These are phyloP conservation scores for Tephrocybe sp. DNA, from an alignment of 768 basidiomycete genomes.

Conservation along the genomic window DNA sequence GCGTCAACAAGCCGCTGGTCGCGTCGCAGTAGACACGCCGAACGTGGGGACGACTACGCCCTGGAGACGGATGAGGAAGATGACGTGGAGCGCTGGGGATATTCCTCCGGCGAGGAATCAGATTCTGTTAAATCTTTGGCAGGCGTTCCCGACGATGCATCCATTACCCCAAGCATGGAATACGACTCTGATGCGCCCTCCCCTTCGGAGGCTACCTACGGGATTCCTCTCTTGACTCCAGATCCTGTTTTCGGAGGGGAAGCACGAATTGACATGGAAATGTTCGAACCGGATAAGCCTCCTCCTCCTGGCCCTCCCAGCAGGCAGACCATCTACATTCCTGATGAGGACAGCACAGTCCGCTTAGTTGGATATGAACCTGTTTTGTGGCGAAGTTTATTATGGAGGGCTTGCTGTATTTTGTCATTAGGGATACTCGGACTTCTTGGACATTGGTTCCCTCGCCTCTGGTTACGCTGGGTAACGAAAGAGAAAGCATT, in stretches of 20 bases:
- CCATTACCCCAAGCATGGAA: slow-evolving; percentile 57
- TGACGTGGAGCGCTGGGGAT: slow-evolving; percentile 81
- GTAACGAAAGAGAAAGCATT: slow-evolving; percentile 84
- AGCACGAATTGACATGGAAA: slow-evolving; percentile 79
- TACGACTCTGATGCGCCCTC: slow-evolving; percentile 74
- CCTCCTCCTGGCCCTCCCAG: slow-evolving; percentile 82
- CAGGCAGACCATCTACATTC: slow-evolving; percentile 79
- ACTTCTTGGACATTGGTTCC: slow-evolving; percentile 92
- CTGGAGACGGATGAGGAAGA: slow-evolving; percentile 52
- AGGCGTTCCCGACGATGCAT: slow-evolving; percentile 37
- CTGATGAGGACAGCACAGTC: slow-evolving; percentile 87
- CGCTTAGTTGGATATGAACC: slow-evolving; percentile 86
- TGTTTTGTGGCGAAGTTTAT: slow-evolving; percentile 52
- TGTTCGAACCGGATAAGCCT: slow-evolving; percentile 57
- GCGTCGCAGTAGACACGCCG: slow-evolving; percentile 52
- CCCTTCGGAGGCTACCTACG: slow-evolving; percentile 41
- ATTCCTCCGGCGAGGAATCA: slow-evolving; percentile 78
- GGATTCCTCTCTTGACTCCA: slow-evolving; percentile 63
- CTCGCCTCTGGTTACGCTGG: slow-evolving; percentile 86
- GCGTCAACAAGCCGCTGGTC: slow-evolving; percentile 47
- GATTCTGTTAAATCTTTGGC: slow-evolving; percentile 31
- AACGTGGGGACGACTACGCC: slow-evolving; percentile 57
- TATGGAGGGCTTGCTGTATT: slow-evolving; percentile 73
- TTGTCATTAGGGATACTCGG: slow-evolving; percentile 69
- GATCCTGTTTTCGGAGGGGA: slow-evolving; percentile 86